Conservation (phyloP, 768 basidiomycete genomes). For the Sistotremastrum suecicum region DNA sequence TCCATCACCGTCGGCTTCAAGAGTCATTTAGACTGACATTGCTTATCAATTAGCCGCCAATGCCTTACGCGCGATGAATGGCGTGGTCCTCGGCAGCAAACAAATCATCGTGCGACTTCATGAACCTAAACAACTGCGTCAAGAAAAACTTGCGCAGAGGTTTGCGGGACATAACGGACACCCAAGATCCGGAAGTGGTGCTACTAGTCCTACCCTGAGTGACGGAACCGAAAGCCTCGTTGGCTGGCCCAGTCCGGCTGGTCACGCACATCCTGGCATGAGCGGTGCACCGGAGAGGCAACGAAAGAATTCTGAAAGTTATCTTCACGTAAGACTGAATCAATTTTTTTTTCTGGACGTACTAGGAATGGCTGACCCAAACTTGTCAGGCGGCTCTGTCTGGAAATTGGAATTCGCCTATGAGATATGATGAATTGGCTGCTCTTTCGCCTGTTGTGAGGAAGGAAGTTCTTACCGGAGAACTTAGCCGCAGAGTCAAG, state of each 20-base stretch:
- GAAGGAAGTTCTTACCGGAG: constrained; percentile 74
- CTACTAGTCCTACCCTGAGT: constrained; percentile 72
- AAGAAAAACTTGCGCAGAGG: constrained; percentile 78
- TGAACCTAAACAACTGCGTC: constrained; percentile 83
- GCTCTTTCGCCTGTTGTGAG: constrained; percentile 77
- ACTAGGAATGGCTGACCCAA: not conserved
- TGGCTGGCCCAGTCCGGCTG: constrained; percentile 65
- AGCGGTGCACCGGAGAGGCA: constrained; percentile 33
- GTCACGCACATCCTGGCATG: constrained; percentile 16
- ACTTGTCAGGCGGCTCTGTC: constrained; percentile 58
- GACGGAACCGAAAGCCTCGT: constrained; percentile 66
- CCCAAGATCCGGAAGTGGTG: constrained; percentile 67
- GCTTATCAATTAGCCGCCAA: constrained; percentile 34
- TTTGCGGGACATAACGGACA: constrained; percentile 62
- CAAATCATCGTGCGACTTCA: constrained; percentile 78
- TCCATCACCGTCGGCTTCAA: not conserved
- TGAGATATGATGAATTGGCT: constrained; percentile 79
- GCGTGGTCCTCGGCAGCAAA: constrained; percentile 52
- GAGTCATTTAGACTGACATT: not conserved
- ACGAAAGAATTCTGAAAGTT: constrained; percentile 73
- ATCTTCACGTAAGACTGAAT: constrained; percentile 49
- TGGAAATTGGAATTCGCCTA: constrained; percentile 66
- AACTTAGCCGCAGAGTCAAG: constrained; percentile 63
- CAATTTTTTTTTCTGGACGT: not conserved
- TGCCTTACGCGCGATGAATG: constrained; percentile 77